Base-by-base conservation (phyloP, 1,284 basidiomycete genomes). In the Ceratobasidium sp. region DNA sequence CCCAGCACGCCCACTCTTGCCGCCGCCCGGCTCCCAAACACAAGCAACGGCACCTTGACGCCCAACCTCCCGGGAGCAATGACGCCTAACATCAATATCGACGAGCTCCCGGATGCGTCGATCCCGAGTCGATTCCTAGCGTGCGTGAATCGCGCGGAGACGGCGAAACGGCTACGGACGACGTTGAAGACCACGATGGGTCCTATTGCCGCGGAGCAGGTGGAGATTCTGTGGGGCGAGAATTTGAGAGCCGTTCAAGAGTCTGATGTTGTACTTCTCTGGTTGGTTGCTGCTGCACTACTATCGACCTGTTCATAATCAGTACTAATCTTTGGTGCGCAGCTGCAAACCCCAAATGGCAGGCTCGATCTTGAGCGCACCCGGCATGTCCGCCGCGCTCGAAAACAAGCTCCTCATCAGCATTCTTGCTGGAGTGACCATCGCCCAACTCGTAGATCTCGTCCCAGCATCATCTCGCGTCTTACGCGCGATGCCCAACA, bases 401-500 rank as follows among this genome's bases (percentile, higher is more conserved):
- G 90, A 91, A 48, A 93, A 93, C 67, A 99, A 99, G 85, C 90
- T 99, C 1, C 88, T 99, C 78, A 94, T 99, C 83, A 98, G 97
- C 81, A 99, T 99, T 82, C 92, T 98, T 59, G 97, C 98, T 9
- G 98, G 98, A 80, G 92, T 98, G 5, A 97, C 94, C 20, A 95
- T 99, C 81, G 82, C 88, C 20, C 96, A 98, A 85, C 88, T 99
- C 57, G 85, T 87, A 69, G 88, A 85, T 9, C 94, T 93, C 93
- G 94, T 97, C 40, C 87, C 88, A 23, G 87, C 91, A 0, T 88
- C 87, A n/a, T 96, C 96, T 52, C 92, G 91, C 81, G 94, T 99
- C 68, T 92, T 99, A 68, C 91, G 98, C 73, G 96, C 96, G 2
- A 99, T 99, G 98, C 97, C 98, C 80, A 99, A 99, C 84, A 99